Evolutionary conservation across 768 basidiomycete genomes (phyloP).

Genomic region (Amanita jacksonii): DNA sequence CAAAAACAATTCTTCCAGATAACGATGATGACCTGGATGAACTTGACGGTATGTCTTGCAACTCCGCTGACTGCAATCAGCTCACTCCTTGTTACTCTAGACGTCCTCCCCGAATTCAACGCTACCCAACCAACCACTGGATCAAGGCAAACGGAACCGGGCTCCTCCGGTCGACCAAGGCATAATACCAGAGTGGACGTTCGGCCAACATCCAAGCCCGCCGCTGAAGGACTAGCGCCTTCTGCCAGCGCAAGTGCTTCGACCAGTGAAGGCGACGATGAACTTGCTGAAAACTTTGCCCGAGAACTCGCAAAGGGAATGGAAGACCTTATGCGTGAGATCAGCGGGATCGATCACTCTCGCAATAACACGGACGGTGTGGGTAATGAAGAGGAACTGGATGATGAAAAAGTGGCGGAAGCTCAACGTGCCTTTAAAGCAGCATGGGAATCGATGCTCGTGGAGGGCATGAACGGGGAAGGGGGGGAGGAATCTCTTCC

Average conservation of each 20-base stretch:
- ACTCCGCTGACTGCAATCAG: not conserved
- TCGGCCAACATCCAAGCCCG: conserved; percentile 28
- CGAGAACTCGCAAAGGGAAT: conserved; percentile 38
- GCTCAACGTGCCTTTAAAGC: conserved; percentile 36
- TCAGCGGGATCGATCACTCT: conserved; percentile 16
- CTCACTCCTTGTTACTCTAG: conserved; percentile 19
- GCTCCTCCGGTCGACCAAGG: conserved; percentile 24
- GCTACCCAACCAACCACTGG: conserved; percentile 21
- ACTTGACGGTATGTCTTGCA: conserved; percentile 39
- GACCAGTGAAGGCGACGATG: conserved; percentile 28
- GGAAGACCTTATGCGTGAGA: conserved; percentile 40
- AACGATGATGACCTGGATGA: conserved; percentile 57
- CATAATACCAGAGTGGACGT: conserved; percentile 41
- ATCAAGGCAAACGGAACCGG: conserved; percentile 17
- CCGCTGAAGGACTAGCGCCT: conserved; percentile 17
- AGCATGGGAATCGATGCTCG: conserved; percentile 66
- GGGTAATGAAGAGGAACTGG: conserved; percentile 13
- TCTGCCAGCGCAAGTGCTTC: conserved; percentile 17
- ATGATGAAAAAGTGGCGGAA: conserved; percentile 19
- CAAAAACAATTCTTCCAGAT: conserved; percentile 9
- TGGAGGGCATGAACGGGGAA: conserved; percentile 48
- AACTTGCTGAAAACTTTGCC: conserved; percentile 33
- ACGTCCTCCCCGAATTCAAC: conserved; percentile 38
- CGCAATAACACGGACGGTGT: not conserved
- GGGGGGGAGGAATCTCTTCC: conserved; percentile 14